Evolutionary conservation across 1,284 basidiomycete species (phyloP).

Genomic region (Trametes hirsuta): DNA sequence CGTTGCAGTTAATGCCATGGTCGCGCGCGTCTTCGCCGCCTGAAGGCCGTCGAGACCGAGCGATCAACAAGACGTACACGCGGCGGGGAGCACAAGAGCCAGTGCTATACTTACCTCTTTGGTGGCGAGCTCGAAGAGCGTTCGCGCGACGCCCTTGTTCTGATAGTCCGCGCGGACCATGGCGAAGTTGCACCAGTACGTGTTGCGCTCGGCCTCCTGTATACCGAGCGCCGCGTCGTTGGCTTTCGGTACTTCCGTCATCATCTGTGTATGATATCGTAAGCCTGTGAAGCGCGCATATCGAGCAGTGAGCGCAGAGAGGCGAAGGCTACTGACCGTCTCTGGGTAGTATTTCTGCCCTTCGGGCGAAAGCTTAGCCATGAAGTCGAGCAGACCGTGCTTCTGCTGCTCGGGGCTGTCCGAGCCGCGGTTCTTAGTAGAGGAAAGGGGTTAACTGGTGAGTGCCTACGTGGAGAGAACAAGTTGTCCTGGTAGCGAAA

Average conservation of each 20-base stretch:
- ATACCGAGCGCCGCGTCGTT: conserved; percentile 15
- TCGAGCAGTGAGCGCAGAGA: not conserved
- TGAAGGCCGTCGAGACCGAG: not conserved
- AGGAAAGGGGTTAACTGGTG: not conserved
- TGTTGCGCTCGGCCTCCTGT: conserved; percentile 12
- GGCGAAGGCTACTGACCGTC: not conserved
- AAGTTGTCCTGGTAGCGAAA: conserved; percentile 17
- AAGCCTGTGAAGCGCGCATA: not conserved
- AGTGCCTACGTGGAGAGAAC: conserved; percentile 13
- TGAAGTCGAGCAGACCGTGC: conserved; percentile 13
- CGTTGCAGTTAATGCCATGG: conserved; percentile 18
- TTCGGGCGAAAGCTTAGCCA: conserved; percentile 18
- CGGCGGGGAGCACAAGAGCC: not conserved
- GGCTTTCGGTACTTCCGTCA: conserved; percentile 8
- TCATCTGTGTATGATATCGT: conserved; percentile 4
- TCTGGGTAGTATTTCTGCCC: conserved; percentile 17
- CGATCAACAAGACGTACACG: not conserved
- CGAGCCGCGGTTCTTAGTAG: not conserved
- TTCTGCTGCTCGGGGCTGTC: conserved; percentile 19
- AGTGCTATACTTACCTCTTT: conserved; percentile 9
- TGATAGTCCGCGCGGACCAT: conserved; percentile 25
- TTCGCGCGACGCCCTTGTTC: conserved; percentile 21
- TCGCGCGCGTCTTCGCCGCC: conserved; percentile 14
- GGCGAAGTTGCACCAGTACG: conserved; percentile 23
- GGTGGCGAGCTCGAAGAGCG: conserved; percentile 21